A percentile compares a stretch with the other conserved stretches of the same genome.
phyloP scores from a whole-genome alignment of 345 rosid species.

The Eutrema heterophyllum region DNA sequence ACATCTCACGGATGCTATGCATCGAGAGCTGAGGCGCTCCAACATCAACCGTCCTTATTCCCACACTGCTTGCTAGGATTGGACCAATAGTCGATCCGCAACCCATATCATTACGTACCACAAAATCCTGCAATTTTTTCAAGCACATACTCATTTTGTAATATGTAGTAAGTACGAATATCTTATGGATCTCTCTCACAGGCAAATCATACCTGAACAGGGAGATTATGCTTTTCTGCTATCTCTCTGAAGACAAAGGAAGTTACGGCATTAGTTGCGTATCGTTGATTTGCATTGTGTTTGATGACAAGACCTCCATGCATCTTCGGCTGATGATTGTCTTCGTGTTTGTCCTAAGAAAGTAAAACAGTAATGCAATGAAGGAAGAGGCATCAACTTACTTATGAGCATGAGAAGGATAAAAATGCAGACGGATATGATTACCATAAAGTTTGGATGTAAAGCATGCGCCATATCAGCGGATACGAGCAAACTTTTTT shows the following conservation, averaged over 20 bases:
- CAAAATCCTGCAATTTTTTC: conserved; percentile 63
- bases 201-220: conserved; percentile 57
- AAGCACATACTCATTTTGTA: neutral
- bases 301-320: conserved; percentile 99
- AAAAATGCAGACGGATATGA: neutral
- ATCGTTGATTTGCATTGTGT: conserved; percentile 94
- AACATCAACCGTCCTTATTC: conserved; percentile 91
- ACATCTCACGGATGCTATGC: conserved; percentile 99
- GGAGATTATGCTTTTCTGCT: conserved; percentile 66
- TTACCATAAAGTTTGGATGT: conserved; percentile 89
- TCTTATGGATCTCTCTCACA: neutral
- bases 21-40: conserved; percentile 96
- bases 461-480: conserved; percentile 99
- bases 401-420: neutral
- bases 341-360: conserved; percentile 89
- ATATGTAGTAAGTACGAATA: neutral
- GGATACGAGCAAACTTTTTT: conserved; percentile 82
- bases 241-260: conserved; percentile 80
- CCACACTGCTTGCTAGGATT: conserved; percentile 87
- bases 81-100: conserved; percentile 99
- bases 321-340: conserved; percentile 91
- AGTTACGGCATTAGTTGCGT: conserved; percentile 92
- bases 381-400: neutral
- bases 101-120: conserved; percentile 89
- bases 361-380: conserved; percentile 6